Conservation (phyloP, 441 rosid species). For the Gossypium armourianum region DNA sequence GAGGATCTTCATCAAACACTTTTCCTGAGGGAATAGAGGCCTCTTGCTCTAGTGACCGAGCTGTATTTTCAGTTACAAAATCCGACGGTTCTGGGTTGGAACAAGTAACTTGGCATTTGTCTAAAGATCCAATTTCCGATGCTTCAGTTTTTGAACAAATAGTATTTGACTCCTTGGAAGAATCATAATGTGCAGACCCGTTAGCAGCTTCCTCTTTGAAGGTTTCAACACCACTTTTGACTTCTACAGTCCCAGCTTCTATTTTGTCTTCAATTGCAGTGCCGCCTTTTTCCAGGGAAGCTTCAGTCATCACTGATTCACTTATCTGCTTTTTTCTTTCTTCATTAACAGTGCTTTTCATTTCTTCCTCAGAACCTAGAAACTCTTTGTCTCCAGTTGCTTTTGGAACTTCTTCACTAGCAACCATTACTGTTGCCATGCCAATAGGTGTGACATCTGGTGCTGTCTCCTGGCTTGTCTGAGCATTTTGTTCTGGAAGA, state of each 20-base stretch:
- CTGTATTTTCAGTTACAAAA: constrained; percentile 18
- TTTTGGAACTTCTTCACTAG: constrained; percentile 29
- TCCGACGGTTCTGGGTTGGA: constrained; percentile 21
- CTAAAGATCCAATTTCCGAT: constrained; percentile 24
- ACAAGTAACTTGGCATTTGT: constrained; percentile 24
- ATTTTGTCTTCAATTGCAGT: constrained; percentile 19
- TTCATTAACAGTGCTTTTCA: constrained; percentile 21
- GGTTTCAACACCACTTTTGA: constrained; percentile 20
- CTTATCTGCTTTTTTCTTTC: constrained; percentile 25
- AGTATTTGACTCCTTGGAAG: constrained; percentile 24
- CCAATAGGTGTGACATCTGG: constrained; percentile 22
- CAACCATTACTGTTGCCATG: constrained; percentile 20
- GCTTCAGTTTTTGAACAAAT: constrained; percentile 19
- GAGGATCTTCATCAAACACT: constrained; percentile 27
- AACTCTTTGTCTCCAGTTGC: constrained; percentile 26
- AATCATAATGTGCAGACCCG: constrained; percentile 23
- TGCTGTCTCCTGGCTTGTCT: constrained; percentile 30
- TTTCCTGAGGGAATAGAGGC: constrained; percentile 27
- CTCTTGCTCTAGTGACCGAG: constrained; percentile 23
- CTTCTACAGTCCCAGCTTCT: constrained; percentile 25
- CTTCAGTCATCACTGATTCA: constrained; percentile 21
- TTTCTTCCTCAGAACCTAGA: constrained; percentile 26
- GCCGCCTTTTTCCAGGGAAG: constrained; percentile 22
- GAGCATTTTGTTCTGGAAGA: constrained; percentile 25
- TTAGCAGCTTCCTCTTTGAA: constrained; percentile 23